Percentiles rank a stretch among this genome's conserved stretches.
Conservation (phyloP, 2,329 filamentous ascomycete species). For the Colletotrichum sp. region DNA sequence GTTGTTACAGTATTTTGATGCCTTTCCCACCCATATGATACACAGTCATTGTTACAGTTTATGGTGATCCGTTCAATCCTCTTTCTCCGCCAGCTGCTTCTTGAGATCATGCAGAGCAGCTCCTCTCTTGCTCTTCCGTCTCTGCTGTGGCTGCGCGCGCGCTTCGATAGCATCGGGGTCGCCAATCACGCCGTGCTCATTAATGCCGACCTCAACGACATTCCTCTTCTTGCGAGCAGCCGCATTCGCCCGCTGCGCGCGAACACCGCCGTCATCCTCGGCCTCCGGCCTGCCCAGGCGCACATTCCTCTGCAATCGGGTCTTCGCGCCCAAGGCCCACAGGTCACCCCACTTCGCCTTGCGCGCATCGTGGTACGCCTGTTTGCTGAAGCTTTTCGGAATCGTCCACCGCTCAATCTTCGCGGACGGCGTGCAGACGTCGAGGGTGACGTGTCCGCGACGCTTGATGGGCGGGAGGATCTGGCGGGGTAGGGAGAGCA, state of each 20-base stretch:
- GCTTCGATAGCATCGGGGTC: slow-evolving; percentile 31
- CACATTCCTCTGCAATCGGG: slow-evolving; percentile 66
- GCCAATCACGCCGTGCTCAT: slow-evolving; percentile 29
- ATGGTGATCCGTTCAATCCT: slow-evolving; percentile 20
- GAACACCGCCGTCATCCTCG: slow-evolving; percentile 51
- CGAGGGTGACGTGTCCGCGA: slow-evolving; percentile 84
- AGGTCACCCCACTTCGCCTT: slow-evolving; percentile 93
- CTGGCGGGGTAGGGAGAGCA: slow-evolving; percentile 77
- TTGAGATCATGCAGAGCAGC: slow-evolving; percentile 41
- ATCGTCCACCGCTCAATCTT: slow-evolving; percentile 94
- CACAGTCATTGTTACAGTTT: neutral
- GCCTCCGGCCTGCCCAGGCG: slow-evolving; percentile 58
- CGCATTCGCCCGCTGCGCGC: slow-evolving; percentile 33
- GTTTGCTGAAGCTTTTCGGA: slow-evolving; percentile 77
- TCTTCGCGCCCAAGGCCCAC: slow-evolving; percentile 95
- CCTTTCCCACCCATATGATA: slow-evolving; percentile 9
- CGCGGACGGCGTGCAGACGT: slow-evolving; percentile 87
- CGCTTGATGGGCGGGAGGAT: slow-evolving; percentile 86
- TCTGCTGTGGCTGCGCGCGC: slow-evolving; percentile 36
- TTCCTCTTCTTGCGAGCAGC: slow-evolving; percentile 39
- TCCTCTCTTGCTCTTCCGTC: slow-evolving; percentile 45
- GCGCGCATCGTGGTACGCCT: slow-evolving; percentile 89
- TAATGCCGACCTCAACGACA: slow-evolving; percentile 39
- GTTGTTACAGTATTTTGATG: slow-evolving; percentile 4
- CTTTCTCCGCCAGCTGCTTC: slow-evolving; percentile 41